Evolutionary conservation across 495 filamentous ascomycete species (phyloP).

Genomic region (Tuber indicum): DNA sequence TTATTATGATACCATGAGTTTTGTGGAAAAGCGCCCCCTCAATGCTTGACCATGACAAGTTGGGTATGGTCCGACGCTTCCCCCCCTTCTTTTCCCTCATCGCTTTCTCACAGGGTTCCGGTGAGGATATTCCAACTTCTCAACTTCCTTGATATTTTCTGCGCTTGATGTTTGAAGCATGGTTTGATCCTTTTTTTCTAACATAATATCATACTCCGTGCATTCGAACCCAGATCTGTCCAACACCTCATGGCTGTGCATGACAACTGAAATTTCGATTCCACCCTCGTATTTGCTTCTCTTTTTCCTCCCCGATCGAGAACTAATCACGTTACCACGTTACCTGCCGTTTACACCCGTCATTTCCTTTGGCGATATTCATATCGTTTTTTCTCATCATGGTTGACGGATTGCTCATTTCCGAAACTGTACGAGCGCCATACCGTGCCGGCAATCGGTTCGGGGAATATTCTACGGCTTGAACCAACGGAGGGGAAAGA

Average conservation of each 20-base stretch:
- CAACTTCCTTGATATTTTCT: constrained; percentile 1
- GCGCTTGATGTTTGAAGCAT: neutral
- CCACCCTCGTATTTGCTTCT: constrained; percentile 2
- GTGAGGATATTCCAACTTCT: neutral
- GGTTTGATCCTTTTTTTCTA: constrained; percentile 6
- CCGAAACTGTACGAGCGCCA: neutral
- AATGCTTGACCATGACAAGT: neutral
- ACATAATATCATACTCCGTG: neutral
- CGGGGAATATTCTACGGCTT: neutral
- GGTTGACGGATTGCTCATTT: neutral
- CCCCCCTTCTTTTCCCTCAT: neutral
- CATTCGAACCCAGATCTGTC: neutral
- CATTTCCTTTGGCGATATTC: neutral
- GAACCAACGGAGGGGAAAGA: neutral
- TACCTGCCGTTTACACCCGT: neutral
- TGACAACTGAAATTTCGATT: constrained; percentile 1
- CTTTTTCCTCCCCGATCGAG: neutral
- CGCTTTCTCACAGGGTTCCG: neutral
- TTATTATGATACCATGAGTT: neutral
- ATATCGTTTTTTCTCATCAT: neutral
- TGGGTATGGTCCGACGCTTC: neutral
- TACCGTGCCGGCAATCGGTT: neutral
- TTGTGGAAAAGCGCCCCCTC: neutral
- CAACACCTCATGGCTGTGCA: neutral
- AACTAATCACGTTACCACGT: constrained; percentile 3